Base-by-base conservation (phyloP, 73 alveolate species). In the Stentor roeselii region DNA sequence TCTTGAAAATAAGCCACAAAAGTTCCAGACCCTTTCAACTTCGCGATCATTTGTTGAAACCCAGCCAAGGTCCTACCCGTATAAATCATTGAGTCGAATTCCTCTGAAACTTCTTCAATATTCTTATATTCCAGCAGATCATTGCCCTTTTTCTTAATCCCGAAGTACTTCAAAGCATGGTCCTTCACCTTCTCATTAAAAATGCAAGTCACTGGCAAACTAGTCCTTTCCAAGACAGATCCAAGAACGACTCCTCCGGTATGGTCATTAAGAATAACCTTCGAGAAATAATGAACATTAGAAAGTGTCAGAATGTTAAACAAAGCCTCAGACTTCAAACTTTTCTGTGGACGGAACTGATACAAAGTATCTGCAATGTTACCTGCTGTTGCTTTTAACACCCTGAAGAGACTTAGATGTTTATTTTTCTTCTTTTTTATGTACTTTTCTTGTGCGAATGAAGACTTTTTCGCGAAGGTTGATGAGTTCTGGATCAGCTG, bases 401-500 rank as follows among this genome's bases (percentile, higher is more conserved):
- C 60, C 59, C 86, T 82, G 42, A 89, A 88, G 21, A 42, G 78
- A 27, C 77, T 41, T 58, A 59, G 59, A 59, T 89, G 89, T 86
- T 95, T 95, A 76, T 90, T 83, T 75, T 90, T 91, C 78, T 92
- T 92, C 87, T 91, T 92, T 78, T 91, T 92, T 36, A 95, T 42
- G 76, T 91, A 92, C 84, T 95, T 95, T 78, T 95, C 98, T 67
- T 95, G 90, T 0, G 97, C 89, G 89, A 95, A 95, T 37, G 86
- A 83, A 40, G 97, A 92, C 76, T 96, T 92, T 86, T 88, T 92
- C 59, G 84, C 89, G 90, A 90, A 92, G 37, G 98, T 91, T 27
- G 92, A 82, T 67, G 93, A 89, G 85, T 92, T 95, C 86, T 95
- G 90, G 6, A 95, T 80, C 40, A 95, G 84, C 39, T 88, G 82